Evolutionary conservation across 345 rosid genomes (phyloP), one percentile per base, ranked within the genome.

Genomic region (Eucalyptus cloeziana): DNA sequence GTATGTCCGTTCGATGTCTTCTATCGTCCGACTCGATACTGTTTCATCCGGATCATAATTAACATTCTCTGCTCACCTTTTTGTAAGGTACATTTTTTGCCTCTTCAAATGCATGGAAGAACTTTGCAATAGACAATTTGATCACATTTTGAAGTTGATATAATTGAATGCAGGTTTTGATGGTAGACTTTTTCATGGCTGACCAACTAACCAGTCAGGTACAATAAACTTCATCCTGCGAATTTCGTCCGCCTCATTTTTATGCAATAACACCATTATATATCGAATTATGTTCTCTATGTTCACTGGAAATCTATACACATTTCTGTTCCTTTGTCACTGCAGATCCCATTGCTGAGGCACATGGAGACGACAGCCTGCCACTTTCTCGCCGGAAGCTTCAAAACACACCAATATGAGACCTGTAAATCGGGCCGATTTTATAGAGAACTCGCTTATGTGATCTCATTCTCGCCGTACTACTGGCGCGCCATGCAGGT

Each of bases 401-500:
- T 98, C 86, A 91, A 89, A 91, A 96, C 97, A 52, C 99, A 96
- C 51, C 90, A 89, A 79, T 96, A 92, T 33, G 94, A 93, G 64
- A 94, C 96, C 56, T 97, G 99, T 92, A 93, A 91, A 54, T 94
- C 90, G 4, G 99, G 99, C 88, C 94, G 91, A 80, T 86, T 95
- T 27, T 97, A 93, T 51, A 89, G 96, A 86, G 97, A 97, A 80
- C 94, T 98, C 21, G 97, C 94, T 80, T 97, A 96, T 91, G 93
- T 95, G 13, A 95, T 98, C 87, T 97, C 99, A 8, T 98, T 98
- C 91, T 91, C 92, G 86, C 99, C 99, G 3, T 98, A 96, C 90
- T 97, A 95, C 90, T 97, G 98, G 99, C 97, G 99, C 86, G 98
- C 98, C 3, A 95, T 96, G 99, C 99, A 98, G 95, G 99, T 97